Evolutionary conservation across 176 grass and related monocot genomes (phyloP), one percentile per base, ranked within the genome.

Genomic region (Carex cristatella): DNA sequence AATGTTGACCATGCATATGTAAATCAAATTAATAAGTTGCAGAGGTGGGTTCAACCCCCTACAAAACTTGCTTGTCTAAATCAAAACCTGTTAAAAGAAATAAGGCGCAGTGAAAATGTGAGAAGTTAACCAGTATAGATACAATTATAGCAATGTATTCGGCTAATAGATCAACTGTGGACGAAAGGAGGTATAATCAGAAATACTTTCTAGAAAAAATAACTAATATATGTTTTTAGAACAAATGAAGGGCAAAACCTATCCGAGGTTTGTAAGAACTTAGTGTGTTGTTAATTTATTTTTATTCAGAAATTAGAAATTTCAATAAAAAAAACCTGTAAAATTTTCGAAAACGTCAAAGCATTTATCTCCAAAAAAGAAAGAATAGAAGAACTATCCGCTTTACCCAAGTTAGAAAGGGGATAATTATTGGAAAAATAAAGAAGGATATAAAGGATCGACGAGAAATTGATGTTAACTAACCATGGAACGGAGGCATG

Each of bases 401-500:
- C 60, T 23, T 23, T 12, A 2, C 28, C 19, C 58, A 16, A 65
- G 10, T 18, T 42, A 38, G 2, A 77, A 58, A 27, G 4, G 18
- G 4, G 54, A 44, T 46, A 16, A 16, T 27, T 65, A 62, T 61
- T 2, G 11, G 30, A 63, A 49, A 71, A 51, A 31, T 14, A 61
- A 3, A 57, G 5, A 35, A 38, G 31, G 19, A 10, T 32, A 57
- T 0, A 12, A 9, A 16, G 40, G 19, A 37, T 33, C 13, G 16
- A 71, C 7, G 68, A 71, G 67, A 44, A 71, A 44, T 44, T n/a
- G 5, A 55, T 27, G 72, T 30, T 15, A 62, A 58, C 66, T 88
- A 28, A 99, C 96, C 96, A 99, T 18, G 91, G 91, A 32, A 98
- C 92, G 65, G 91, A 83, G 83, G 87, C 83, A 31, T 83, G 72